Evolutionary conservation across 2,329 filamentous ascomycete genomes (phyloP).

Genomic region (Apiospora arundinis): DNA sequence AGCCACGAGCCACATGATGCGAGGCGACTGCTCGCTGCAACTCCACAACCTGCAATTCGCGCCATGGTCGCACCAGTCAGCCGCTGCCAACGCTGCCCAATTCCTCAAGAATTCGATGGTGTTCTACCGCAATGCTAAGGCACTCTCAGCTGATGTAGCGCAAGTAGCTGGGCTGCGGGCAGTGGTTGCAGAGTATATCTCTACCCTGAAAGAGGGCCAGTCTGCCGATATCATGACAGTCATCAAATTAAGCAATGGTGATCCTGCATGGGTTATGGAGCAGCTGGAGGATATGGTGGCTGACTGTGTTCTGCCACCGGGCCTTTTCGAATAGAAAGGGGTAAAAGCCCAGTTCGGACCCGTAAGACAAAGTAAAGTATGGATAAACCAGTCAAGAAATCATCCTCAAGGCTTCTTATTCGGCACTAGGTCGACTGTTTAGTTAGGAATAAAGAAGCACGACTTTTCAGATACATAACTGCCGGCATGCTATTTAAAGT

Average conservation of each 20-base stretch:
- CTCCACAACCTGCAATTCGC: constrained; percentile 36
- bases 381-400: background rate
- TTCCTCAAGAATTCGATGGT: constrained; percentile 39
- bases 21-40: constrained; percentile 38
- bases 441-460: background rate
- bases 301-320: constrained; percentile 27
- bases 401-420: background rate
- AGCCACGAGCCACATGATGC: constrained; percentile 36
- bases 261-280: constrained; percentile 30
- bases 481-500: background rate
- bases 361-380: background rate
- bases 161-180: constrained; percentile 29
- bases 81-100: constrained; percentile 31
- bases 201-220: constrained; percentile 21
- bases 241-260: constrained; percentile 26
- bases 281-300: constrained; percentile 35
- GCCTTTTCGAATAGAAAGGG: constrained; percentile 3
- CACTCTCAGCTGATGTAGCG: constrained; percentile 30
- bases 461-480: background rate
- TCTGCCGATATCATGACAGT: constrained; percentile 25
- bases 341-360: background rate
- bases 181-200: constrained; percentile 28
- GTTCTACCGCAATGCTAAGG: constrained; percentile 41
- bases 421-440: background rate
- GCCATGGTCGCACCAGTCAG: constrained; percentile 33